Evolutionary conservation across 208 protist genomes (phyloP), one percentile per base, ranked within the genome.

Genomic region (Leishmania martiniquensis): DNA sequence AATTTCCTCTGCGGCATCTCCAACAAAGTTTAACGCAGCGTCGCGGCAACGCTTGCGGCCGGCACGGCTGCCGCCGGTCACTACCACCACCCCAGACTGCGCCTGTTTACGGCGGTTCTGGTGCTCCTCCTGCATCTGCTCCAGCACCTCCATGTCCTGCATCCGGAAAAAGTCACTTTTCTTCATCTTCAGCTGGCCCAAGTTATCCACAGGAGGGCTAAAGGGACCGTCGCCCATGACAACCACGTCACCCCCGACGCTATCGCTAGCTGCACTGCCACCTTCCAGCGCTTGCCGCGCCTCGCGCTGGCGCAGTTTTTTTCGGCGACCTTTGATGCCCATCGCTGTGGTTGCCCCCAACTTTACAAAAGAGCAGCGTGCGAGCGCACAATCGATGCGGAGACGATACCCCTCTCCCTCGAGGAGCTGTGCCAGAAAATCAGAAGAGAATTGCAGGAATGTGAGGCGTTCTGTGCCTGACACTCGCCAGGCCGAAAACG

Each of bases 151-250:
- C 83, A 86, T 76, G 70, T 97, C 93, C 39, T 91, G 86, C 85
- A 97, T 89, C 49, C 89, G 90, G 83, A 89, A 97, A 51, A 93
- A 85, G 45, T 97, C 91, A 45, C 85, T 96, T 70, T 96, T 95
- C 76, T 96, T 97, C 79, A 97, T 90, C 68, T 82, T 86, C 63
- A 95, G 68, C 15, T 83, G 45, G 4, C 88, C 89, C 57, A 83
- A 59, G 20, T 87, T 78, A 72, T 93, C 83, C 39, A 90, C 71
- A 13, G 89, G 90, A 29, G 84, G 85, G 57, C 80, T 80, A 54
- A 91, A 87, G 1, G 87, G 86, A 3, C 90, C 86, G 73, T 89
- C 72, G 20, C 82, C 86, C 62, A 88, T 89, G 70, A 25, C 54
- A 52, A 75, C 68, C 25, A 76, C 78, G n/a, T 25, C 66, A 10